phyloP scores from a whole-genome alignment of 2,329 filamentous ascomycete species.

The Colletotrichum musicola region DNA sequence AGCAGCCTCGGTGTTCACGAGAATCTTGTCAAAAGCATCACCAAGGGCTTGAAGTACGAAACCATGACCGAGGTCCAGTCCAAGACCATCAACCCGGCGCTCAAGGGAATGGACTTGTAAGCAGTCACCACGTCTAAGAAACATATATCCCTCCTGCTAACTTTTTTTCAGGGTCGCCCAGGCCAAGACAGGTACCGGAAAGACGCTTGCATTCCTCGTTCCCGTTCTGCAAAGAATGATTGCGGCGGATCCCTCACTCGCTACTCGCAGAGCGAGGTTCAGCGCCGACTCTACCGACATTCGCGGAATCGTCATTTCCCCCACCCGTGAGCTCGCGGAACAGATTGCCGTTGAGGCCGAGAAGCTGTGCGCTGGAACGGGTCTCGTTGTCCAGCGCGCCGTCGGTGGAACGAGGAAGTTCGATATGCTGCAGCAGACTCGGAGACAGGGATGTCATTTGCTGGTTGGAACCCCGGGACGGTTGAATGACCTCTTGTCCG shows the following conservation, averaged over 20 bases:
- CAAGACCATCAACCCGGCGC: conserved; percentile 82
- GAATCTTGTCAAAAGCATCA: conserved; percentile 77
- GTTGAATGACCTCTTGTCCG: conserved; percentile 82
- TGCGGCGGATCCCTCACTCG: conserved; percentile 71
- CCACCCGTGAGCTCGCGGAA: conserved; percentile 83
- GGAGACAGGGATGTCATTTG: conserved; percentile 84
- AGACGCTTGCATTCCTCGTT: conserved; percentile 93
- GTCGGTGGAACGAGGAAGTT: conserved; percentile 91
- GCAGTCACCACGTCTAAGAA: conserved; percentile 49
- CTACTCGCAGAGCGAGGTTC: conserved; percentile 53
- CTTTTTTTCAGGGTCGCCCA: conserved; percentile 78
- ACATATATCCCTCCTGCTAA: conserved; percentile 40
- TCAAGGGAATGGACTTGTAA: conserved; percentile 87
- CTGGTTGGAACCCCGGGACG: conserved; percentile 92
- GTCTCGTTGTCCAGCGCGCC: conserved; percentile 78
- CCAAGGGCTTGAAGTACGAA: conserved; percentile 78
- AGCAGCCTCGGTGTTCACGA: conserved; percentile 66
- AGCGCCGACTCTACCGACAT: conserved; percentile 67
- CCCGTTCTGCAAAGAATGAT: conserved; percentile 87
- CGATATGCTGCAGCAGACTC: conserved; percentile 75
- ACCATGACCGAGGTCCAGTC: conserved; percentile 94
- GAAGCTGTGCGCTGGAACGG: conserved; percentile 74
- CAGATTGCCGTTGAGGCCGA: conserved; percentile 85
- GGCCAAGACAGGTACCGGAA: conserved; percentile 96
- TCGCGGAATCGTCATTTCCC: conserved; percentile 79